Conservation (phyloP, 345 rosid genomes). For the Geranium rotundifolium region DNA sequence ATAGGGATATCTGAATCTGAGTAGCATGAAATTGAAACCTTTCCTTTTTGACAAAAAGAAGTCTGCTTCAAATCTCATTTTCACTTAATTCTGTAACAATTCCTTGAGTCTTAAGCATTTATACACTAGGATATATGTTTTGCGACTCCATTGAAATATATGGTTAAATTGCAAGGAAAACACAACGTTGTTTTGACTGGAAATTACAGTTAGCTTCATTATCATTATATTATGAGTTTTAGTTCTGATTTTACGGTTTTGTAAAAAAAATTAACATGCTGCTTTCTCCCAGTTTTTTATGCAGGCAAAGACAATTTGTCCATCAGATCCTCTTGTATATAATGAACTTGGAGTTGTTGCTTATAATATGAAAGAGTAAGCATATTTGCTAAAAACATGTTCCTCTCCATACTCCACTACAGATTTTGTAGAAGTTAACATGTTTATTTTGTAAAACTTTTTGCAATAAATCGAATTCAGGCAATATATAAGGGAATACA, state of each 20-base stretch:
- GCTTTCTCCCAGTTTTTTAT: slow-evolving; percentile 56
- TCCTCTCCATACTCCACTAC: background rate
- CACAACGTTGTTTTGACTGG: too few species aligned
- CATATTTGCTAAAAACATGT: slow-evolving; percentile 6
- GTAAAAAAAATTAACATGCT: too few species aligned
- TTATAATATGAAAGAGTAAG: slow-evolving; percentile 90
- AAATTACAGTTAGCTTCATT: too few species aligned
- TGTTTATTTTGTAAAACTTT: background rate
- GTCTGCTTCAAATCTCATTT: too few species aligned
- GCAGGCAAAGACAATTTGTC: slow-evolving; percentile 87
- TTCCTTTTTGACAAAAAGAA: too few species aligned
- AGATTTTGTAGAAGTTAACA: background rate
- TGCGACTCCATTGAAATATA: too few species aligned
- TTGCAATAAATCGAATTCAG: background rate
- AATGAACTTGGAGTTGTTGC: slow-evolving; percentile 98
- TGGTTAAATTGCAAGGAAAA: too few species aligned
- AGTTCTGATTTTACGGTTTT: slow-evolving; percentile 5
- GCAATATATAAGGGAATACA: background rate
- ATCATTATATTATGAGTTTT: slow-evolving; percentile 1
- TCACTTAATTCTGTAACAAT: too few species aligned
- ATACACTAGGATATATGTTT: too few species aligned
- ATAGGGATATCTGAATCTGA: too few species aligned
- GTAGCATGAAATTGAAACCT: too few species aligned
- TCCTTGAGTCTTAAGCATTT: too few species aligned
- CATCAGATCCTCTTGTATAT: slow-evolving; percentile 88